phyloP scores from a whole-genome alignment of 2,329 filamentous ascomycete species.

The Ascochyta lentis region DNA sequence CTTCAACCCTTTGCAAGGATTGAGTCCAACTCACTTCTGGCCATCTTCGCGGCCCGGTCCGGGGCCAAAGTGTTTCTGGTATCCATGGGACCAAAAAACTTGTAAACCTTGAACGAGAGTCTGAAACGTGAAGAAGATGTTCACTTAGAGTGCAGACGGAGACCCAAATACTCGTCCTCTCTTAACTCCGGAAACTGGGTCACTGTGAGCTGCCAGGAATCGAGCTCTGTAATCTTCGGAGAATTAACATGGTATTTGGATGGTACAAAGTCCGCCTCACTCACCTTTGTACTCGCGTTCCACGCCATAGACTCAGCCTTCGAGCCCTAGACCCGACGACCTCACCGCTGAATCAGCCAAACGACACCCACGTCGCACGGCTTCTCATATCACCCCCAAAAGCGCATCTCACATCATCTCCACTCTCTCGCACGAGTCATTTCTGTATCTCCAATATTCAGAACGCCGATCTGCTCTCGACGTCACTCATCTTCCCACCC shows the following conservation, averaged over 20 bases:
- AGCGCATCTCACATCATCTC: slow-evolving; percentile 13
- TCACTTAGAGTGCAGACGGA: neutral
- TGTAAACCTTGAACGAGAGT: neutral
- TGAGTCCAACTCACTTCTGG: neutral
- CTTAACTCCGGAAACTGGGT: neutral
- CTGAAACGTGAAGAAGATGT: too few species aligned
- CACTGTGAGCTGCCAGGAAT: neutral
- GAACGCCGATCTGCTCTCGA: slow-evolving; percentile 6
- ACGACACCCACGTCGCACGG: slow-evolving; percentile 13
- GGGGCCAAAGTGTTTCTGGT: neutral
- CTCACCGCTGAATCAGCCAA: slow-evolving; percentile 15
- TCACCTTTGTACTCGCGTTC: slow-evolving; percentile 4
- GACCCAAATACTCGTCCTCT: neutral
- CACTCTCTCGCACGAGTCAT: slow-evolving; percentile 16
- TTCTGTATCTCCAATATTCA: slow-evolving; percentile 12
- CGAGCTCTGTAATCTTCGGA: neutral
- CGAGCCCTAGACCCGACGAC: slow-evolving; percentile 7
- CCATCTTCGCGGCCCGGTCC: neutral
- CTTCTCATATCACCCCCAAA: slow-evolving; percentile 1
- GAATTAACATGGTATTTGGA: neutral
- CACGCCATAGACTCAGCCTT: slow-evolving; percentile 9
- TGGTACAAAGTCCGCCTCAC: neutral
- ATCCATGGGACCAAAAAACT: neutral
- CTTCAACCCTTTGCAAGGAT: slow-evolving; percentile 5
- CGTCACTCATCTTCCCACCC: slow-evolving; percentile 5